A percentile compares a stretch with the other conserved stretches of the same genome.
Evolutionary conservation across 176 grass and related monocot genomes (phyloP).

Genomic region (Bromus sterilis): DNA sequence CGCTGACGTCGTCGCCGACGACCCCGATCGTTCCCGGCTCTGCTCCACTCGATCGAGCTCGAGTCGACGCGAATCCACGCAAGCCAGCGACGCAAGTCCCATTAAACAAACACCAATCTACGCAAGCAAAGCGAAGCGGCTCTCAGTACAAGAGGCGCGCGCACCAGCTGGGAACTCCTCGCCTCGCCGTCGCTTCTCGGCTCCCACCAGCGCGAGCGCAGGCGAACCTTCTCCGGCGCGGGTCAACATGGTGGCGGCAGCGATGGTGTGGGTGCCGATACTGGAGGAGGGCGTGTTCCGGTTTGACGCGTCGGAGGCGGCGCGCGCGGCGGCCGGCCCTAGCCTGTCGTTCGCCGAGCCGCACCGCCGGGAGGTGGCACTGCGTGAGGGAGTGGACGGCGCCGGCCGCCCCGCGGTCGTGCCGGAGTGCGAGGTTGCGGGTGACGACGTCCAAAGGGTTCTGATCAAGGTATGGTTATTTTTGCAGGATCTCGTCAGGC

Average conservation of each 20-base stretch:
- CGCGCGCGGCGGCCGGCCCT: slow-evolving; percentile 43
- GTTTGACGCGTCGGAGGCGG: slow-evolving; percentile 62
- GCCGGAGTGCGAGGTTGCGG: slow-evolving; percentile 27
- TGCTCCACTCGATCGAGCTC: neutral
- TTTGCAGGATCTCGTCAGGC: neutral
- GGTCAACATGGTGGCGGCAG: neutral
- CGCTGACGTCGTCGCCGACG: neutral
- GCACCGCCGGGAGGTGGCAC: slow-evolving; percentile 32
- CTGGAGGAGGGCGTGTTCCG: slow-evolving; percentile 75
- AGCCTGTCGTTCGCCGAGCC: slow-evolving; percentile 71
- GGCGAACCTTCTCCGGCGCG: neutral
- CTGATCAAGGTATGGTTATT: slow-evolving; percentile 46
- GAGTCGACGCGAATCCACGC: neutral
- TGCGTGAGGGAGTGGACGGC: neutral
- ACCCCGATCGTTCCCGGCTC: too few relatives aligned
- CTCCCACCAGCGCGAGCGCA: too few relatives aligned
- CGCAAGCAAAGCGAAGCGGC: neutral
- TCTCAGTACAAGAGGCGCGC: neutral
- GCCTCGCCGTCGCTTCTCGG: too few relatives aligned
- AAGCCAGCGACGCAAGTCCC: neutral
- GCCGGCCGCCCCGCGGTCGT: slow-evolving; percentile 33
- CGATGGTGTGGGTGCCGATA: slow-evolving; percentile 57
- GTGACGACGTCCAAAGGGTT: slow-evolving; percentile 44
- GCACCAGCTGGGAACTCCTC: neutral
- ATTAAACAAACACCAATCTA: slow-evolving; percentile 28